Conservation (phyloP, 148 eudicot genomes). For the Vaccinium corymbosum region DNA sequence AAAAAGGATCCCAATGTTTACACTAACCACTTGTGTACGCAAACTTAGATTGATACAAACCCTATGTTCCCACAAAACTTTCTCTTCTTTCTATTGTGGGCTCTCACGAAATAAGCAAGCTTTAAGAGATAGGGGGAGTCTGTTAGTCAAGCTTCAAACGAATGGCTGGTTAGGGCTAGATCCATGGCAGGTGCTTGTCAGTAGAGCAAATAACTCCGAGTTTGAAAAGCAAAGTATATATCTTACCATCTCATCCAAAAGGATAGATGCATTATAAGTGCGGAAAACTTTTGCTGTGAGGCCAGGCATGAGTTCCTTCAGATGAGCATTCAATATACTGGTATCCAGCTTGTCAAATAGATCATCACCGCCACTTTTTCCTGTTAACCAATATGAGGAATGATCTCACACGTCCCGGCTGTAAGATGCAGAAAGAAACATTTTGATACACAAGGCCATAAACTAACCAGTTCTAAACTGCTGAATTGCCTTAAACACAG, state of each 20-base stretch:
- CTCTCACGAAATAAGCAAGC: not conserved
- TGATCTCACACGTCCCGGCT: not conserved
- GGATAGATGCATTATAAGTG: conserved; percentile 90
- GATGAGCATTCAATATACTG: conserved; percentile 81
- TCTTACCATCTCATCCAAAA: conserved; percentile 91
- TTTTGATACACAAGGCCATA: conserved; percentile 11
- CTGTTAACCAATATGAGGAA: conserved; percentile 32
- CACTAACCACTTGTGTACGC: not conserved
- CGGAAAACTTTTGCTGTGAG: conserved; percentile 99
- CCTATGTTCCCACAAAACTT: not conserved
- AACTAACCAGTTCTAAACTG: conserved; percentile 54
- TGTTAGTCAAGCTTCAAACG: not conserved
- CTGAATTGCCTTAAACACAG: conserved; percentile 82
- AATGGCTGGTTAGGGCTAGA: not conserved
- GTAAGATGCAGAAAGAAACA: not conserved
- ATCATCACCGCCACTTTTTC: conserved; percentile 73
- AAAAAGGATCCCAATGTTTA: not conserved
- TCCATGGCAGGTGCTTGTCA: not conserved
- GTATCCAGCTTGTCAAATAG: conserved; percentile 93
- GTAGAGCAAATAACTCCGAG: not conserved
- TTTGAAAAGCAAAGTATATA: conserved; percentile 4
- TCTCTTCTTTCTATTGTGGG: not conserved
- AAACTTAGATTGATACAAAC: not conserved
- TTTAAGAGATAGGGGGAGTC: not conserved
- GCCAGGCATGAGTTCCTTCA: conserved; percentile 98